Evolutionary conservation across 331 rosid species (phyloP), one percentile per base, ranked within the genome.

Genomic region (Acacia pycnantha): DNA sequence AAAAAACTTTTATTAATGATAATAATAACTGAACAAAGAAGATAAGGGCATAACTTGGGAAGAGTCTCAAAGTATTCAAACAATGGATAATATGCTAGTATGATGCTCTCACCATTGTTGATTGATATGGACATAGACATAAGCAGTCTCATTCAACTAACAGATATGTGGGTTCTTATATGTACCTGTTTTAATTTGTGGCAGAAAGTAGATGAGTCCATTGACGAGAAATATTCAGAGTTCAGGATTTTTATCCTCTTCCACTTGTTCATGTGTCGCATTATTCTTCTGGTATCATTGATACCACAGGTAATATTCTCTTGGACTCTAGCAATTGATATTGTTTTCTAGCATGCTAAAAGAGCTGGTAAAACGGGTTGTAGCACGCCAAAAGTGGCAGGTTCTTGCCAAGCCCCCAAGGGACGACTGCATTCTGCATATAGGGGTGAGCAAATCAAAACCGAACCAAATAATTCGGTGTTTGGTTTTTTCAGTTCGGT

Each of bases 281-380:
- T 81, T 46, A 48, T 81, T 35, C 74, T 81, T 56, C 19, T 62
- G 19, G 58, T 16, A 62, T 81, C 84, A 61, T 50, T 81, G 46
- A 41, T 73, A 73, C 84, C 74, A 22, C 84, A 81, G 84, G 84
- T 81, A 81, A 47, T 6, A 79, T 22, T 6, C 41, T 29, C n/a
- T 27, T 15, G 22, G 6, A 64, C 44, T 73, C 61, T 27, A 48
- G 27, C 62, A 3, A 6, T 26, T 73, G 44, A 37, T 73, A 61
- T 26, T 62, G 24, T 4, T 21, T 14, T 51, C 48, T 33, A n/a
- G 67, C 50, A 31, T 9, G n/a, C 15, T 19, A 58, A 4, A 6
- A 6, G 41, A 37, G 8, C 1, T 2, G 0, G 8, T 37, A 6
- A 37, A 37, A 37, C 2, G 0, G 1, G 8, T 37, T 37, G 41